Base-by-base conservation (phyloP, 179 eudicot genomes). In the Patellifolia procumbens region DNA sequence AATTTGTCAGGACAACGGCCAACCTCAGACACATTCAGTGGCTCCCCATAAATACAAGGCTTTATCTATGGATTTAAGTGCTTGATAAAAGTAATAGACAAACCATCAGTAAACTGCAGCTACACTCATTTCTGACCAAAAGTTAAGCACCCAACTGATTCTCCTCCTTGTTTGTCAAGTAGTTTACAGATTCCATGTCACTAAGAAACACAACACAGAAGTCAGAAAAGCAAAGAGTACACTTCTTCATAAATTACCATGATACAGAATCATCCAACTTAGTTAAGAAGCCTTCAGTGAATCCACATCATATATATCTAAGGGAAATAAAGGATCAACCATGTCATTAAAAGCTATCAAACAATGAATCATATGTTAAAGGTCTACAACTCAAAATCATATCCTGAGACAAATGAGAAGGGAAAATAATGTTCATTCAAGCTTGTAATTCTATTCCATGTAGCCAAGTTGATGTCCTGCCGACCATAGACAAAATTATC, bases 161-260 rank as follows among this genome's bases (percentile, higher is more conserved):
- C 11, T 28, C 42, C 26, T 64, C 7, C 28, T n/a, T 20, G 32
- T 46, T 15, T 45, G 56, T 39, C 37, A 51, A 31, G 26, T 53
- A 56, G 56, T 51, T n/a, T 11, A 26, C 70, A 22, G 63, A 20
- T 49, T 74, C 19, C 71, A 60, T 29, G 51, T 19, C 59, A 52
- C 9, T n/a, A 70, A 62, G 46, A 39, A 80, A 51, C 70, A 62
- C 31, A 68, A 6, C 71, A 63, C 45, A 28, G 39, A 72, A 39
- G n/a, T 34, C n/a, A 60, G 10, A 26, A 60, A 59, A 59, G n/a
- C 7, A 59, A 17, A 49, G 19, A 51, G 35, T 51, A 78, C 60
- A 19, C 43, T 55, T 60, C 74, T 35, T 29, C 64, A 39, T 11
- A 42, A 49, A 59, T 52, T 49, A 59, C 65, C 64, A 60, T 20